Base-by-base conservation (phyloP, 169 alveolate genomes). In the Plasmodium gaboni region DNA sequence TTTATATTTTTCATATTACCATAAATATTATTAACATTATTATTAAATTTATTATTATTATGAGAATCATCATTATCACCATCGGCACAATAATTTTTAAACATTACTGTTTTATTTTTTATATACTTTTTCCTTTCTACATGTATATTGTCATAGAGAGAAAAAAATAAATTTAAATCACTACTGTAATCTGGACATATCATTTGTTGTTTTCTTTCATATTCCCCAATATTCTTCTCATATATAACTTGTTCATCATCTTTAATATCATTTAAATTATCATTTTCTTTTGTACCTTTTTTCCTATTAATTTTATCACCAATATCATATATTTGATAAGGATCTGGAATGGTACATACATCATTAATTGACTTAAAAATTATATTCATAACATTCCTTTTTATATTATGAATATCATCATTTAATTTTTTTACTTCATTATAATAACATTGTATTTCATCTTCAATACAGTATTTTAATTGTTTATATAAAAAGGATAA, bases 321-420 rank as follows among this genome's bases (percentile, higher is more conserved):
- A 32, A 42, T 50, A 28, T 9, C 19, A 24, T 78, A 78, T 50
- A 78, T 7, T 10, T 78, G 51, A 15, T 42, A 26, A 24, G 89
- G 89, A 65, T 22, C 70, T 24, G 89, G 89, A 3, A 78, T 19
- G 9, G 73, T n/a, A 19, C 78, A 46, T 9, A 78, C 76, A 53
- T 78, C 51, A 78, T 78, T 51, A 64, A 78, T 78, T 1, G 89
- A 65, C 15, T 65, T 57, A 64, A 64, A 65, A 78, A 78, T 78
- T 1, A 78, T 64, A 7, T 78, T 53, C 32, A 78, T 55, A 28
- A 78, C 12, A 78, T 78, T 78, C 51, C 67, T 78, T 65, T 78
- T 78, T 57, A 78, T 48, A 22, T 78, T 78, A 65, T 64, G 78
- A 2, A 78, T 78, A 51, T 78, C 89, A 22, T 78, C 89, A 70